Conservation (phyloP, 768 basidiomycete species). For the Rhizopogon sp. region DNA sequence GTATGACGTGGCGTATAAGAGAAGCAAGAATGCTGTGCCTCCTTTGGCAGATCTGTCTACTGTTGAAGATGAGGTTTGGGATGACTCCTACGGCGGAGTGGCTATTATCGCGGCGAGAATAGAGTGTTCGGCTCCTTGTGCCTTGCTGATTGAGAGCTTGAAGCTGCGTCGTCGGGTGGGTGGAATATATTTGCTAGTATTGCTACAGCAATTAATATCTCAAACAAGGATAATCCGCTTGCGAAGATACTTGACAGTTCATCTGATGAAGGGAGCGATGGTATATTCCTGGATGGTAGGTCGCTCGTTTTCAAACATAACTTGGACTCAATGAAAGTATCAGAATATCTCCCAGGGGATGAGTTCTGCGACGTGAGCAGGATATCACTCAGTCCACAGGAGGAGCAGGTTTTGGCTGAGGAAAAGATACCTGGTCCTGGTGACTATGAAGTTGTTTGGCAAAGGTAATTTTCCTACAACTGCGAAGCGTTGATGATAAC, state of each 20-base stretch:
- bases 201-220: not conserved
- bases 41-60: constrained; percentile 50
- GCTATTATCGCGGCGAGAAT: constrained; percentile 51
- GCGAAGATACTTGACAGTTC: constrained; percentile 52
- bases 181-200: not conserved
- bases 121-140: constrained; percentile 51
- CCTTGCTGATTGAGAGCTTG: constrained; percentile 47
- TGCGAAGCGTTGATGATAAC: not conserved
- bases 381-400: constrained; percentile 40
- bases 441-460: constrained; percentile 58
- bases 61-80: constrained; percentile 51
- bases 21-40: constrained; percentile 34
- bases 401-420: constrained; percentile 29
- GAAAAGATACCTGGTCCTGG: constrained; percentile 46
- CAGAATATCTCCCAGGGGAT: constrained; percentile 66
- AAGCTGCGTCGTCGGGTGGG: constrained; percentile 45
- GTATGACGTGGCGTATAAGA: constrained; percentile 52
- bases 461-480: constrained; percentile 38
- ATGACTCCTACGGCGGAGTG: constrained; percentile 46
- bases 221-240: constrained; percentile 34
- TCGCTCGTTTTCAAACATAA: not conserved
- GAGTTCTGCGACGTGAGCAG: constrained; percentile 54
- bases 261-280: constrained; percentile 37
- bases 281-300: constrained; percentile 44
- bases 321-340: not conserved